Conservation (phyloP, 257 asterid species). For the Apocynum venetum region DNA sequence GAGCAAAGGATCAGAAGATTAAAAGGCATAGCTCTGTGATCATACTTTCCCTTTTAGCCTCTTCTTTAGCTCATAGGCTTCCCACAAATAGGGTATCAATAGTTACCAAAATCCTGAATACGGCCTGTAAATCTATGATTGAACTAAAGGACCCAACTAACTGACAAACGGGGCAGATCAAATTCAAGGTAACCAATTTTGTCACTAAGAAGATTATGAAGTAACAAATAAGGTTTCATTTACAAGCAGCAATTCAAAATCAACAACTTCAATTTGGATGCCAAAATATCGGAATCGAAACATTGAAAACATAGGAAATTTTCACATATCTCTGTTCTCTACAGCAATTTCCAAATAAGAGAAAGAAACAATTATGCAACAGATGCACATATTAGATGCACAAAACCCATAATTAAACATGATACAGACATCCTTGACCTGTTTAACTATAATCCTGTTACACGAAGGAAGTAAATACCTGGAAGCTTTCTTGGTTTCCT, state of each 20-base stretch:
- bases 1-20: too few relatives aligned
- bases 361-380: neutral
- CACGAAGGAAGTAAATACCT: conserved; percentile 30
- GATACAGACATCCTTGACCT: neutral
- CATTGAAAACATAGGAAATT: neutral
- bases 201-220: neutral
- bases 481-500: conserved; percentile 74
- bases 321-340: neutral
- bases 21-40: too few relatives aligned
- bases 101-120: neutral
- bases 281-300: neutral
- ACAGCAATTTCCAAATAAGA: neutral
- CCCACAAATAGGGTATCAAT: neutral
- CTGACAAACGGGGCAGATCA: neutral
- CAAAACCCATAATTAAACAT: neutral
- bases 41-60: neutral
- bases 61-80: neutral
- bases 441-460: neutral
- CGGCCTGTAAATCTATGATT: neutral
- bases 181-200: neutral
- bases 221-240: neutral
- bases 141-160: neutral
- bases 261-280: neutral
- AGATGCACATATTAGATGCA: neutral
- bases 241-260: neutral